Evolutionary conservation across 345 rosid genomes (phyloP).

Genomic region (Nephelium lappaceum): DNA sequence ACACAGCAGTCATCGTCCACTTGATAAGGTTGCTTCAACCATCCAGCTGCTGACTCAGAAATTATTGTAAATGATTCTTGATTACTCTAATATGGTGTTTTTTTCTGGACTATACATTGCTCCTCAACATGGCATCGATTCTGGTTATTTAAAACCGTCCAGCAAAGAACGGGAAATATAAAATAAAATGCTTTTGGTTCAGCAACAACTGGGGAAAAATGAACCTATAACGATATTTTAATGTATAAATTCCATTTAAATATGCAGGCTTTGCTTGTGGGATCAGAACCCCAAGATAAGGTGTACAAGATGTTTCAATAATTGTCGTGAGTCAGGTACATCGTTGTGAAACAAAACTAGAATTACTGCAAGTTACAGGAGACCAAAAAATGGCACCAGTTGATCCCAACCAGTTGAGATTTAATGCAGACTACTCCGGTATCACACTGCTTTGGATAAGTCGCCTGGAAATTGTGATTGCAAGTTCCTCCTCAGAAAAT

Average conservation of each 20-base stretch:
- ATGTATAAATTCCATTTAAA: not conserved
- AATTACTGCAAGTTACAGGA: not conserved
- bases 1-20: not conserved
- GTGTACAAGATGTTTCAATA: not conserved
- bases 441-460: conserved; percentile 40
- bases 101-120: not conserved
- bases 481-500: conserved; percentile 77
- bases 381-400: not conserved
- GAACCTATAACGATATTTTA: not conserved
- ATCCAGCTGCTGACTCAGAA: not conserved
- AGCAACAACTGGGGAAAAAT: not conserved
- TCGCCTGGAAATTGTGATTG: conserved; percentile 51
- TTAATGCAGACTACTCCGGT: not conserved
- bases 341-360: not conserved
- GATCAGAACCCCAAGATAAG: not conserved
- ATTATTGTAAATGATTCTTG: not conserved
- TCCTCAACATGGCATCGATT: not conserved
- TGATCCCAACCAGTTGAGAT: not conserved
- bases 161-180: not conserved
- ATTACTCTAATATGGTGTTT: not conserved
- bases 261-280: not conserved
- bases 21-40: not conserved
- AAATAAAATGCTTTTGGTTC: not conserved
- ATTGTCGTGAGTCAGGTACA: not conserved
- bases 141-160: not conserved